Conservation (phyloP, 768 basidiomycete genomes). For the Brasilioporus rufonigricans region DNA sequence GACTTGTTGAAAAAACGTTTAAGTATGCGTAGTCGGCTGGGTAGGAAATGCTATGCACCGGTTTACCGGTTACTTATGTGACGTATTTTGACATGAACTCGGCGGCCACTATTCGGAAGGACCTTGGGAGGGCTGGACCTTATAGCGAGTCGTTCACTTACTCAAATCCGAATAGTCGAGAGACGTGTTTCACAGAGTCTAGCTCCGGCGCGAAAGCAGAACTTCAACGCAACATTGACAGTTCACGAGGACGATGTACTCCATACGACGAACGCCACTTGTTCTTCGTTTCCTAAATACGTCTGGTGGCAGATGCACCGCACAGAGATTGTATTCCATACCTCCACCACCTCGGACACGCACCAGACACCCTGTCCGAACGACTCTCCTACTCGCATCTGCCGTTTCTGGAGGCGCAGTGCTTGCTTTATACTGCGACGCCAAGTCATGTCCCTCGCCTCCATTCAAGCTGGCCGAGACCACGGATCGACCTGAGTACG, state of each 20-base stretch:
- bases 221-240: neutral
- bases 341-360: constrained; percentile 1
- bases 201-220: too few species aligned
- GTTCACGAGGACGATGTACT: constrained; percentile 4
- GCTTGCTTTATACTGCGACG: constrained; percentile 24
- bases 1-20: neutral
- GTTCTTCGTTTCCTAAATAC: neutral
- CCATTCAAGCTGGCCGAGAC: constrained; percentile 15
- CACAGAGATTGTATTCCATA: constrained; percentile 9
- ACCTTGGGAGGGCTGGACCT: neutral
- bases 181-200: too few species aligned
- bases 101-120: constrained; percentile 10
- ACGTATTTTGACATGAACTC: neutral
- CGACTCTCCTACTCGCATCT: constrained; percentile 15
- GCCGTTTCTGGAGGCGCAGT: constrained; percentile 17
- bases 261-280: constrained; percentile 10
- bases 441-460: constrained; percentile 23
- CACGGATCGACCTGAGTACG: neutral
- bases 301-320: neutral
- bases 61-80: neutral
- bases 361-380: constrained; percentile 7
- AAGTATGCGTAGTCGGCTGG: neutral
- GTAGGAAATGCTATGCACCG: neutral
- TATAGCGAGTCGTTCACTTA: too few species aligned
- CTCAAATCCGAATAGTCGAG: too few species aligned